Evolutionary conservation across 139 green algal species (phyloP), one percentile per base, ranked within the genome.

Genomic region (Trebouxia sp.): DNA sequence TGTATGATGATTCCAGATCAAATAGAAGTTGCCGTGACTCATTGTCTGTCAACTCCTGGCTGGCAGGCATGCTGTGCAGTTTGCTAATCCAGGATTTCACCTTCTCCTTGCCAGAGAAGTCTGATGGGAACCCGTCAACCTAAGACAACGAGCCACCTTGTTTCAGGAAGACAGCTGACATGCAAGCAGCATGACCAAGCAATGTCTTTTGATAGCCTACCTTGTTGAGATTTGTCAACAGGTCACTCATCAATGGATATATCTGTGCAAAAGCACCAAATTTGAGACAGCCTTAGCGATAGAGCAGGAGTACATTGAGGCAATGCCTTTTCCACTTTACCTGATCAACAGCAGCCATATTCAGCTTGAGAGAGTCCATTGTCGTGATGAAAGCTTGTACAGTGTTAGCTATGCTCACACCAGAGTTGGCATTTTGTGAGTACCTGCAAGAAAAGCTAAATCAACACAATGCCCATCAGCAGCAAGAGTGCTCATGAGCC

Each of bases 321-420:
- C 50, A 62, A 9, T 37, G 35, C 17, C 15, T 51, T 7, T 1
- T 51, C 32, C 43, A 14, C 4, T 17, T 37, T 67, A 96, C 89
- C 83, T 98, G 89, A 82, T 98, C 95, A 37, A 98, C 92, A 0
- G 95, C 95, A n/a, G 92, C 87, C 90, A 98, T 94, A 84, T 94
- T 94, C 30, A 98, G 89, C 80, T 97, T 97, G 26, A 98, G 78
- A 0, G 86, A 87, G 77, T 98, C 95, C 94, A 98, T 98, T 37
- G 91, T 86, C 2, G 95, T 98, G 91, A 98, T 98, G 82, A 98
- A 98, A 81, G 94, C 84, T 83, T 97, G 90, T 66, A 98, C 93
- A 2, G 89, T 92, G 78, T 95, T 90, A 10, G 95, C 94, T 42
- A 98, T 91, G 10, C 79, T 87, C 9, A 87, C 77, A 3, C 87